Conservation (phyloP, 2,329 filamentous ascomycete genomes). For the Monosporascus cannonballus region DNA sequence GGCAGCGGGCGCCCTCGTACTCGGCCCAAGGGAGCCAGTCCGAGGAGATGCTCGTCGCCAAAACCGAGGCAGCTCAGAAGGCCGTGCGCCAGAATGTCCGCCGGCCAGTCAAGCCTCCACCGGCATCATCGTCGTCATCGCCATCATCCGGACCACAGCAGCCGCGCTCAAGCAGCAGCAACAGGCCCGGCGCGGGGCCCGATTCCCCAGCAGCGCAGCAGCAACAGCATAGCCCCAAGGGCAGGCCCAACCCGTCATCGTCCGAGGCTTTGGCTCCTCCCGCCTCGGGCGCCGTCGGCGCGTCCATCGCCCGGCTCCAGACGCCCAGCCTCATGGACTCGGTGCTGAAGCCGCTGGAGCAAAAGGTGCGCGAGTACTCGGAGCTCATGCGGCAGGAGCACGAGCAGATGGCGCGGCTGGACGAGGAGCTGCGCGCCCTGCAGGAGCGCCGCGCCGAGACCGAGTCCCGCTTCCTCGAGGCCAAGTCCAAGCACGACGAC, state of each 20-base stretch:
- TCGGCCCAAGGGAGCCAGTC: constrained; percentile 20
- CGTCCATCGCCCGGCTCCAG: constrained; percentile 34
- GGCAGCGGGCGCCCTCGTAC: constrained; percentile 21
- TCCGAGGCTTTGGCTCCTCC: neutral
- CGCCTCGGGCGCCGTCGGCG: constrained; percentile 9
- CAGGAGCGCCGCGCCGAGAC: constrained; percentile 35
- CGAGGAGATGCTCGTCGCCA: constrained; percentile 25
- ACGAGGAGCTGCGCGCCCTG: constrained; percentile 35
- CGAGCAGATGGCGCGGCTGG: constrained; percentile 34
- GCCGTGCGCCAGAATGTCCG: constrained; percentile 21
- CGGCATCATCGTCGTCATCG: neutral
- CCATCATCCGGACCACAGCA: constrained; percentile 14
- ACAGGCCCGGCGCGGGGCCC: constrained; percentile 13
- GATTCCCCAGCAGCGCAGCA: constrained; percentile 12
- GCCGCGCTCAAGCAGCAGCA: constrained; percentile 19
- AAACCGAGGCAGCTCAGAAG: constrained; percentile 13
- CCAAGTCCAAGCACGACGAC: constrained; percentile 38
- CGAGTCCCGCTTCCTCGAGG: constrained; percentile 35
- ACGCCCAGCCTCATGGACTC: constrained; percentile 36
- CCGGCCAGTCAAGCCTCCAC: constrained; percentile 8
- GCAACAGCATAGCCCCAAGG: neutral
- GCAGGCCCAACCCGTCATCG: neutral
- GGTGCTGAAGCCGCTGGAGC: constrained; percentile 38
- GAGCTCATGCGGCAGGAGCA: constrained; percentile 35
- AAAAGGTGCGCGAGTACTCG: constrained; percentile 39